A percentile compares a stretch with the other conserved stretches of the same genome.
These are phyloP conservation scores for Asterophora parasitica DNA, from an alignment of 768 basidiomycete genomes.

Conservation along the genomic window DNA sequence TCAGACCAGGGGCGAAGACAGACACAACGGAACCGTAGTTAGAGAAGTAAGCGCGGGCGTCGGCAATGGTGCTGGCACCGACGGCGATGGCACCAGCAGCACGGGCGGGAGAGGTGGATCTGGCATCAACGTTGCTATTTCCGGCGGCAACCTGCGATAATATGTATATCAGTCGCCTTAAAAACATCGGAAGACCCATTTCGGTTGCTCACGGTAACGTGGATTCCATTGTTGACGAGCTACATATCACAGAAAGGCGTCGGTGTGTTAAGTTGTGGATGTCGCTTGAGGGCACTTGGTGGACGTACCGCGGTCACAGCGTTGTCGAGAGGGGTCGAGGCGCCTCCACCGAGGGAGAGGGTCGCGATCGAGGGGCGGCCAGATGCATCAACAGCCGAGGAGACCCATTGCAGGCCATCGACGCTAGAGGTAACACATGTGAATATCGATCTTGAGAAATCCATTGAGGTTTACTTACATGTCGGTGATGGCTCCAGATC, in stretches of 20 bases:
- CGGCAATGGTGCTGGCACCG: conserved; percentile 28
- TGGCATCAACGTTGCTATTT: conserved; percentile 25
- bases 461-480: not conserved
- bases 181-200: not conserved
- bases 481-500: not conserved
- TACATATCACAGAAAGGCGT: not conserved
- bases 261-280: no score
- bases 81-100: conserved; percentile 29
- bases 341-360: conserved; percentile 4
- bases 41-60: conserved; percentile 28
- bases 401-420: conserved; percentile 2
- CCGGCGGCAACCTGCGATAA: conserved; percentile 22
- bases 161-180: not conserved
- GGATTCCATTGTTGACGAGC: not conserved
- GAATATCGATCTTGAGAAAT: not conserved
- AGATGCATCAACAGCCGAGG: not conserved
- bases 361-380: conserved; percentile 6
- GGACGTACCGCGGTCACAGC: not conserved
- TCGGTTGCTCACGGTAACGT: not conserved
- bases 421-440: not conserved
- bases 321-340: conserved; percentile 1
- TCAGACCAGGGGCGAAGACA: conserved; percentile 29
- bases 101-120: conserved; percentile 27
- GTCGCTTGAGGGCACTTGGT: not conserved
- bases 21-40: conserved; percentile 32